Conservation (phyloP, 2,329 filamentous ascomycete genomes). For the Aspergillus clavatus region DNA sequence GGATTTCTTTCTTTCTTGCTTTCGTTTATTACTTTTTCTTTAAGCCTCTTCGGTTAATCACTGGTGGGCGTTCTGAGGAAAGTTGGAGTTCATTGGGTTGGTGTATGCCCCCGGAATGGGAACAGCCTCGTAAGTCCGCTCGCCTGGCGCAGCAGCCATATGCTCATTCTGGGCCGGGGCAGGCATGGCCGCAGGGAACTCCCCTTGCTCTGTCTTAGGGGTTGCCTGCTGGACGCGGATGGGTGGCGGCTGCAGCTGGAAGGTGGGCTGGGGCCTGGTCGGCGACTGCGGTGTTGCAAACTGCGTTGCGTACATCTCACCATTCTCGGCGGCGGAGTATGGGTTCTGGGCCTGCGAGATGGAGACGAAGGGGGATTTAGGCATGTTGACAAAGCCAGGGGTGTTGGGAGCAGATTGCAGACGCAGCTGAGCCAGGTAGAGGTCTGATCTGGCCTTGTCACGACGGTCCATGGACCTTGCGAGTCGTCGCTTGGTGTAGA, state of each 20-base stretch:
- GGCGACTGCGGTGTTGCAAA: constrained; percentile 61
- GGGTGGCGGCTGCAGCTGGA: constrained; percentile 83
- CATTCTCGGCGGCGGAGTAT: constrained; percentile 50
- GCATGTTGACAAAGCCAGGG: constrained; percentile 73
- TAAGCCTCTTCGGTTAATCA: constrained; percentile 8
- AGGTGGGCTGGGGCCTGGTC: constrained; percentile 56
- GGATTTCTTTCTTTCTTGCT: constrained; percentile 4
- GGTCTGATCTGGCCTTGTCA: constrained; percentile 87
- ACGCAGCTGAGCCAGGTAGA: constrained; percentile 84
- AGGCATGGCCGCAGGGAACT: constrained; percentile 56
- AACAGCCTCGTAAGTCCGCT: constrained; percentile 78
- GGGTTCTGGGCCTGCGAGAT: constrained; percentile 39
- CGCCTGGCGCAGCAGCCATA: constrained; percentile 67
- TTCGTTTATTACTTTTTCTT: constrained; percentile 4
- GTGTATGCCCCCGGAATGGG: constrained; percentile 84
- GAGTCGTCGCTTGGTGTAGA: constrained; percentile 92
- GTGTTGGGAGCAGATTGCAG: constrained; percentile 91
- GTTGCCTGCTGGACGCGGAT: constrained; percentile 72
- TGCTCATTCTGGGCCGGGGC: constrained; percentile 52
- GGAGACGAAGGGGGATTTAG: constrained; percentile 45
- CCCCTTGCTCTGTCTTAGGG: constrained; percentile 60
- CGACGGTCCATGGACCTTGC: constrained; percentile 95
- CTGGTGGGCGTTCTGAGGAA: constrained; percentile 26
- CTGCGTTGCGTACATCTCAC: constrained; percentile 46
- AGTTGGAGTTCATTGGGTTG: constrained; percentile 43